Percentiles rank a stretch among this genome's conserved stretches.
phyloP scores from a whole-genome alignment of 1,284 basidiomycete species.

The Pascua sp. region DNA sequence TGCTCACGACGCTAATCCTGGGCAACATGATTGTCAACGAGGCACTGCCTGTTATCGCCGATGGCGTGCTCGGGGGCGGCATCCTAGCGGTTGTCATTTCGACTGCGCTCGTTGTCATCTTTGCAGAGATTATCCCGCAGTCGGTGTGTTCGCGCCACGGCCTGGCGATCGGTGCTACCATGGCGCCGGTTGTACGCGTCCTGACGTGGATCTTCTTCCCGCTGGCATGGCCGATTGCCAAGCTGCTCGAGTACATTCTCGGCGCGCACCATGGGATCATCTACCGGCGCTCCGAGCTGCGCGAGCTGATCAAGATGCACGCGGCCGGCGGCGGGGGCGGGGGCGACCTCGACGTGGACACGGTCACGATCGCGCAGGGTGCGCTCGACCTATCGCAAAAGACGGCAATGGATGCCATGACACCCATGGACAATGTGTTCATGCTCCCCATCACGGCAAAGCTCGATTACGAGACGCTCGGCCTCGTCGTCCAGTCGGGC shows the following conservation, averaged over 20 bases:
- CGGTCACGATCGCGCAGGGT: conserved; percentile 70
- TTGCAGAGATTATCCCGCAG: conserved; percentile 53
- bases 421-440: conserved; percentile 65
- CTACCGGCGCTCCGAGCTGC: conserved; percentile 55
- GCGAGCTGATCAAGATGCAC: conserved; percentile 71
- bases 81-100: conserved; percentile 71
- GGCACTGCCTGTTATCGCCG: conserved; percentile 79
- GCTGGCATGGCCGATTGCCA: conserved; percentile 78
- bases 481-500: conserved; percentile 69
- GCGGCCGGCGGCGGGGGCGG: conserved; percentile 59
- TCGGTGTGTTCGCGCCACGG: conserved; percentile 88
- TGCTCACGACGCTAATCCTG: conserved; percentile 75
- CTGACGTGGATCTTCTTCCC: conserved; percentile 65
- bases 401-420: conserved; percentile 68
- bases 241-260: conserved; percentile 71
- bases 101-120: conserved; percentile 75
- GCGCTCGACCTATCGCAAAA: conserved; percentile 71
- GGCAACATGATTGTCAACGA: conserved; percentile 88
- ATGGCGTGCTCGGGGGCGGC: conserved; percentile 76
- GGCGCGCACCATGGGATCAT: conserved; percentile 60
- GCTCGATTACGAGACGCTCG: conserved; percentile 72
- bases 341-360: conserved; percentile 68
- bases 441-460: conserved; percentile 74
- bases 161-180: conserved; percentile 81
- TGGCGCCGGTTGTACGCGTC: conserved; percentile 67